Evolutionary conservation across 176 grass and related monocot genomes (phyloP), one percentile per base, ranked within the genome.

Genomic region (Otatea glauca): DNA sequence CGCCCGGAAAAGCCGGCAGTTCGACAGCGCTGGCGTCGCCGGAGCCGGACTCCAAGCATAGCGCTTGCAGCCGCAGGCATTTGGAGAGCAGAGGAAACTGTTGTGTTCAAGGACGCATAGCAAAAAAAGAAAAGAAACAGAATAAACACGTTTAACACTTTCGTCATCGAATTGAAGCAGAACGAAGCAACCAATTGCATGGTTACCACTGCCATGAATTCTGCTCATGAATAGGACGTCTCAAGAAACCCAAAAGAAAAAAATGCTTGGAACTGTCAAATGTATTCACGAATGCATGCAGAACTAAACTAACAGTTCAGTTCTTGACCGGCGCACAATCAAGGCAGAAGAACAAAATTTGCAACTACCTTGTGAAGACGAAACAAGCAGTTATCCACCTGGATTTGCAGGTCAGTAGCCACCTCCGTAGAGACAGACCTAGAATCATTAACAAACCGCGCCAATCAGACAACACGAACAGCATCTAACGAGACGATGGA

Each of bases 71-170:
- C 68, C 68, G 51, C 68, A 87, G 63, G 84, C 87, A 97, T 78
- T 94, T 97, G 13, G 91, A 97, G 5, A 97, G 83, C 13, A 97
- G 79, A 66, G 94, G 94, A 66, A 94, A 97, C 94, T 96, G 49
- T 85, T 64, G 48, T 21, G 58, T 49, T 45, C 86, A 82, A 48
- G 11, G 53, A 35, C 42, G 25, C 62, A 18, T 17, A 9, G 4
- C 6, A n/a, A 34, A 12, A 45, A 37, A 37, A 37, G 35, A 3
- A 37, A 37, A 37, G 1, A 41, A 41, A 37, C 35, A 6, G 3
- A 61, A 45, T 0, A 75, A 27, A 27, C 41, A 21, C 16, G 6
- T 6, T 70, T 17, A 58, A 38, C 3, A 70, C 9, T 44, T 23
- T 12, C 4, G 23, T 2, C 24, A 62, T 27, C 24, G 23, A 62